Evolutionary conservation across 176 grass and related monocot species (phyloP).

Genomic region (Oryza officinalis): DNA sequence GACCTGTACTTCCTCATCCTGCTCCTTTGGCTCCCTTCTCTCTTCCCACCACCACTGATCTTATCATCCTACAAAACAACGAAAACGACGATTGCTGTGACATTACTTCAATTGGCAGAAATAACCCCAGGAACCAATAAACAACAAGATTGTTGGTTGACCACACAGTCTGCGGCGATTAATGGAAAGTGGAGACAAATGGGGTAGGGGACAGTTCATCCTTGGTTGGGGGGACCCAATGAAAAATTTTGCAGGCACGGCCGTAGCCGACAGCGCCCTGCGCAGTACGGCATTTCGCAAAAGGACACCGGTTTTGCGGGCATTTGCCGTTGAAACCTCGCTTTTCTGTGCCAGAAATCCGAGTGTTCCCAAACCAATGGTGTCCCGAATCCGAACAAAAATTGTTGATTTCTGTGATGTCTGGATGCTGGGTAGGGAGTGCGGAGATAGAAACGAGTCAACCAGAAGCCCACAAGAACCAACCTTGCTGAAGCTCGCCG

Average conservation of each 20-base stretch:
- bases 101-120: constrained; percentile 27
- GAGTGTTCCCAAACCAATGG: constrained; percentile 6
- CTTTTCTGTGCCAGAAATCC: constrained; percentile 36
- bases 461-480: constrained; percentile 23
- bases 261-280: constrained; percentile 41
- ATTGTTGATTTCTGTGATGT: not conserved
- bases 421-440: not conserved
- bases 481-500: constrained; percentile 59
- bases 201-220: constrained; percentile 35
- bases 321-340: constrained; percentile 27
- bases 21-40: constrained; percentile 36
- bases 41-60: constrained; percentile 45
- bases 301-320: constrained; percentile 22
- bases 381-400: constrained; percentile 10
- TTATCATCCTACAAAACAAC: constrained; percentile 61
- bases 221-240: constrained; percentile 9
- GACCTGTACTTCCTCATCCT: constrained; percentile 60
- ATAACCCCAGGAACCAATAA: constrained; percentile 4
- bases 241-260: constrained; percentile 27
- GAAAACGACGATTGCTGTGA: not conserved
- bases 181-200: constrained; percentile 33
- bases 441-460: constrained; percentile 11
- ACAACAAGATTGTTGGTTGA: constrained; percentile 58
- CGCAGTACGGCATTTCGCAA: constrained; percentile 44
- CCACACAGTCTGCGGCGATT: constrained; percentile 25